phyloP scores from a whole-genome alignment of 2,329 filamentous ascomycete species.

The Sporothrix euskadiensis region DNA sequence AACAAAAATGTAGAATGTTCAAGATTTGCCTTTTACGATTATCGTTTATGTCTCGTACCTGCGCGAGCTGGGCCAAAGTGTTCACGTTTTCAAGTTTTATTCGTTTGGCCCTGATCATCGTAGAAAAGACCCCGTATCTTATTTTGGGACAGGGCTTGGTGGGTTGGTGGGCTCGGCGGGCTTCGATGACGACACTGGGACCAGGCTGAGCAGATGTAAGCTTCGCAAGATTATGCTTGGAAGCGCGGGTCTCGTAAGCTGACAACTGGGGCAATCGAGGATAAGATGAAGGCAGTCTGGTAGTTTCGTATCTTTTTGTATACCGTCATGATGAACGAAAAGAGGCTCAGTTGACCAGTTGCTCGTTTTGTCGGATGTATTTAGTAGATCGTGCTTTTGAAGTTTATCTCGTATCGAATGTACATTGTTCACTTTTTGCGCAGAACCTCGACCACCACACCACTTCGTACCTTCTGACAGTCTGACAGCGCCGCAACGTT shows the following conservation, averaged over 20 bases:
- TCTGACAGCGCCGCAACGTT: conserved; percentile 1
- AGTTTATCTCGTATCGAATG: not conserved
- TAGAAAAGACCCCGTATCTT: not conserved
- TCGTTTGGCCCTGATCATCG: not conserved
- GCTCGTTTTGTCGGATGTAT: not conserved
- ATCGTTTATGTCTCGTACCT: not conserved
- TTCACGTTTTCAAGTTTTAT: not conserved
- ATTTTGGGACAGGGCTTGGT: not conserved
- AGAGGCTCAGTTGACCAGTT: not conserved
- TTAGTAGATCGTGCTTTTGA: not conserved
- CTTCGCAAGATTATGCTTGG: not conserved
- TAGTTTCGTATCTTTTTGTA: not conserved
- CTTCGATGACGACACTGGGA: conserved; percentile 1
- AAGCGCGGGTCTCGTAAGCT: not conserved
- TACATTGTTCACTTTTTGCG: not conserved
- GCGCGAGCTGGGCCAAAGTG: not conserved
- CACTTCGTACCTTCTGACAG: not conserved
- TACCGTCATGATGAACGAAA: not conserved
- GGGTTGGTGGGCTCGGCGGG: not conserved
- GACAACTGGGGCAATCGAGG: not conserved
- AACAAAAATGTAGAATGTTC: not conserved
- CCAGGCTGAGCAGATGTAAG: conserved; percentile 3
- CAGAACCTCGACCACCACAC: not conserved
- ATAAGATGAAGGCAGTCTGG: not conserved
- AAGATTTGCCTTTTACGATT: not conserved